Evolutionary conservation across 495 filamentous ascomycete genomes (phyloP).

Genomic region (Neurospora intermedia): DNA sequence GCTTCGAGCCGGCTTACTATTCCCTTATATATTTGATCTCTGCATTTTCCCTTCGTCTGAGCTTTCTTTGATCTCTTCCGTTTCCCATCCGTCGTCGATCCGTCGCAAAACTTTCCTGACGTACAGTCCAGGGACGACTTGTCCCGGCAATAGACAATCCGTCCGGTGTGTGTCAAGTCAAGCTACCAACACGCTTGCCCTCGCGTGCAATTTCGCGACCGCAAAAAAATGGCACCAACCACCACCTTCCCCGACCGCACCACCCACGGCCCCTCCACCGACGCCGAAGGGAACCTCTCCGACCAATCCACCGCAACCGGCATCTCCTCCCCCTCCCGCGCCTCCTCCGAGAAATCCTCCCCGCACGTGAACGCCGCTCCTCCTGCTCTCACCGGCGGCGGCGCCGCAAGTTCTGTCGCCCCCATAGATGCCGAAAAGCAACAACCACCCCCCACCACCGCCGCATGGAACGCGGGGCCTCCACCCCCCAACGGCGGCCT

Average conservation of each 20-base stretch:
- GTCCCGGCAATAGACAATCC: background rate
- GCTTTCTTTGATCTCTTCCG: background rate
- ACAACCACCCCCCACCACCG: background rate
- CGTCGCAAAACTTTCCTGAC: background rate
- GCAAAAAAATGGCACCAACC: background rate
- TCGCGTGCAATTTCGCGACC: background rate
- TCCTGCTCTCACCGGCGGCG: background rate
- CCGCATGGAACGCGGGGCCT: background rate
- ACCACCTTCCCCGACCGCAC: background rate
- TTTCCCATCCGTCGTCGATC: background rate
- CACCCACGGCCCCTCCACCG: background rate
- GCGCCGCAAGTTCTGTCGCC: background rate
- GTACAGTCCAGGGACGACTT: background rate
- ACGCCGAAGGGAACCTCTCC: background rate
- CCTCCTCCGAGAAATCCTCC: background rate
- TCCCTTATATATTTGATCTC: no score
- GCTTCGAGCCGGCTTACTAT: background rate
- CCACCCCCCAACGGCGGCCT: slow-evolving; percentile 34
- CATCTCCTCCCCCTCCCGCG: background rate
- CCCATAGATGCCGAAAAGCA: background rate
- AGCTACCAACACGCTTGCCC: background rate
- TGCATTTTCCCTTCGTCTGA: background rate
- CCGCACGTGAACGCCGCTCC: background rate
- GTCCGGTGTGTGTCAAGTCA: background rate
- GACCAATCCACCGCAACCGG: background rate